Conservation (phyloP, 2,329 filamentous ascomycete species). For the Hypoxylon sp. region DNA sequence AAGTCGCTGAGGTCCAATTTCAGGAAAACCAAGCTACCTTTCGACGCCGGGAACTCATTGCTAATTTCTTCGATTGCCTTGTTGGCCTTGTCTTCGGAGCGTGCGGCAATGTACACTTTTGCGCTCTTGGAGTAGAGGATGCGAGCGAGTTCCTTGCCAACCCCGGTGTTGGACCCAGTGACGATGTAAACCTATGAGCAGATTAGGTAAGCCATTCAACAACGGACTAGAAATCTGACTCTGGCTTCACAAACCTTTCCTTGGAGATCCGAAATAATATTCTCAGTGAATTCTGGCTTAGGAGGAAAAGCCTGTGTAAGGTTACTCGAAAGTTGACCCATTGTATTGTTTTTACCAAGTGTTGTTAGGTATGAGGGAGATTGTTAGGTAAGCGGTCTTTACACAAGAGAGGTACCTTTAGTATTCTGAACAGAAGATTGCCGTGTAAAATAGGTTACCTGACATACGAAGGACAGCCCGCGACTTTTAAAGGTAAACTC, state of each 20-base stretch:
- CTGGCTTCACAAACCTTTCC: constrained; percentile 30
- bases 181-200: constrained; percentile 29
- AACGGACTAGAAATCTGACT: too few species aligned
- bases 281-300: constrained; percentile 30
- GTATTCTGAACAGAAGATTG: background rate
- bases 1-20: constrained; percentile 52
- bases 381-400: too few species aligned
- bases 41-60: constrained; percentile 38
- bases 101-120: constrained; percentile 55
- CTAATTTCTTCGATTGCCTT: constrained; percentile 52
- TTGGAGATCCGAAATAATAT: constrained; percentile 23
- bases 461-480: too few species aligned
- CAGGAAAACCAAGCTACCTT: constrained; percentile 49
- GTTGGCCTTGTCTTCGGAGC: constrained; percentile 50
- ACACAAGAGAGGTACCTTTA: too few species aligned
- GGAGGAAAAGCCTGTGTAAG: constrained; percentile 24
- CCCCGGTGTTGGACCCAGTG: constrained; percentile 44
- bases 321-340: constrained; percentile 18
- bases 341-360: too few species aligned
- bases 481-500: too few species aligned
- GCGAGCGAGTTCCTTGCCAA: constrained; percentile 51
- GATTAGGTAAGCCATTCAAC: constrained; percentile 4
- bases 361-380: too few species aligned
- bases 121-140: constrained; percentile 54
- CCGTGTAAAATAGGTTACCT: too few species aligned